Percentiles rank a stretch among this genome's conserved stretches.
Conservation (phyloP, 768 basidiomycete genomes). For the Hygrocybe punicea region DNA sequence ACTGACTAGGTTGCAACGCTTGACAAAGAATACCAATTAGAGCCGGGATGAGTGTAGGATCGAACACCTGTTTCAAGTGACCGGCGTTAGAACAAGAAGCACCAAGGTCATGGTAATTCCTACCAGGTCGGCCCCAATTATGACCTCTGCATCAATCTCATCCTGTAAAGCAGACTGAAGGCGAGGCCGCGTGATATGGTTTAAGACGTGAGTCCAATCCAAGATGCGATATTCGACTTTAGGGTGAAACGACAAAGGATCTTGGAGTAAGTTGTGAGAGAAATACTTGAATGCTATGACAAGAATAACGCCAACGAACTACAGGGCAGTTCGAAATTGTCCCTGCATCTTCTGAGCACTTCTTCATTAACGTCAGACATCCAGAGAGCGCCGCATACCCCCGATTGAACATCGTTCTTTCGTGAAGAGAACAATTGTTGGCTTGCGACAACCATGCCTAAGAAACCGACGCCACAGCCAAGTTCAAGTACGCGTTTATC, state of each 20-base stretch:
- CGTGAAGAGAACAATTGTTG: constrained; percentile 43
- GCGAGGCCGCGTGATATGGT: constrained; percentile 23
- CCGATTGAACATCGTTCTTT: background rate
- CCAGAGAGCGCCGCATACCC: constrained; percentile 31
- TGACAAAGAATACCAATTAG: constrained; percentile 50
- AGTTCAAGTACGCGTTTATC: constrained; percentile 61
- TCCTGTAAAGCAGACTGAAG: constrained; percentile 37
- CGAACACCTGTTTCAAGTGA: constrained; percentile 53
- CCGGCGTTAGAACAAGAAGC: background rate
- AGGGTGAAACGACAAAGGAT: constrained; percentile 51
- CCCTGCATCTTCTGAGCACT: constrained; percentile 58
- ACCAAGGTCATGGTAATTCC: constrained; percentile 6
- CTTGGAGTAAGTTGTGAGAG: constrained; percentile 32
- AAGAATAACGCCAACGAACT: constrained; percentile 41
- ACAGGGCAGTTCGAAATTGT: constrained; percentile 60
- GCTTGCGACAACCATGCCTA: constrained; percentile 59
- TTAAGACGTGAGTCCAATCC: constrained; percentile 66
- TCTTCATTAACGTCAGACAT: constrained; percentile 64
- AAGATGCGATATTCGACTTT: constrained; percentile 45
- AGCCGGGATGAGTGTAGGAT: constrained; percentile 56
- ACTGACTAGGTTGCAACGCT: constrained; percentile 34
- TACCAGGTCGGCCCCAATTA: constrained; percentile 71
- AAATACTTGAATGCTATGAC: background rate
- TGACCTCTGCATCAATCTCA: constrained; percentile 49
- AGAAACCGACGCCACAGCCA: constrained; percentile 73